phyloP scores from a whole-genome alignment of 495 filamentous ascomycete species.

The Podospora fimiseda region DNA sequence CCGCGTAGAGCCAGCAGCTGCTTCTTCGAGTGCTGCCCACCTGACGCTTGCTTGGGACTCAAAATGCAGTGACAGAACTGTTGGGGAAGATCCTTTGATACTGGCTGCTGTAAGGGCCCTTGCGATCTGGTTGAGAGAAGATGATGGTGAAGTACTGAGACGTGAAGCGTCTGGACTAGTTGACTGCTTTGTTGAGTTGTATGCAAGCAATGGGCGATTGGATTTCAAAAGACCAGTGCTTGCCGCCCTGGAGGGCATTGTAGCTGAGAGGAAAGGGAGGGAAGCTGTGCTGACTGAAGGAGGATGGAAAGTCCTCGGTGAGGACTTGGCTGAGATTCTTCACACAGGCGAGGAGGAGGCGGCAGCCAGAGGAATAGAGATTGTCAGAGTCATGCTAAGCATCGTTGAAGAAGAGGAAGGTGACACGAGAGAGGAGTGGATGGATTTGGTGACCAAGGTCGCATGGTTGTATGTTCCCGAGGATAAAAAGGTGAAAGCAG shows the following conservation, averaged over 20 bases:
- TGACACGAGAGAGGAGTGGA: slow-evolving; percentile 41
- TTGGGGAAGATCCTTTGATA: slow-evolving; percentile 40
- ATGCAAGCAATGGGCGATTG: slow-evolving; percentile 29
- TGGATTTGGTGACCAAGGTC: slow-evolving; percentile 35
- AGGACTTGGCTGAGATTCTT: slow-evolving; percentile 41
- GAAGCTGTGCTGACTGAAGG: slow-evolving; percentile 37
- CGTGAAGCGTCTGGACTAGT: slow-evolving; percentile 48
- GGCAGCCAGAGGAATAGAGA: slow-evolving; percentile 41
- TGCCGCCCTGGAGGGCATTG: slow-evolving; percentile 46
- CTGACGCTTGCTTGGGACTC: slow-evolving; percentile 49
- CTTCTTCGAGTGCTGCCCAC: slow-evolving; percentile 27
- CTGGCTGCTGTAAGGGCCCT: slow-evolving; percentile 47
- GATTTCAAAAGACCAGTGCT: slow-evolving; percentile 49
- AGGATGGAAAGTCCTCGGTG: slow-evolving; percentile 45
- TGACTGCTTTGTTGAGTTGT: slow-evolving; percentile 55
- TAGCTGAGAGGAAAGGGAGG: slow-evolving; percentile 37
- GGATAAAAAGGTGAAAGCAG: slow-evolving; percentile 2
- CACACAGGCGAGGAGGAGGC: no score
- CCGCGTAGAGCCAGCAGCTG: slow-evolving; percentile 21
- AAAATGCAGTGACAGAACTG: slow-evolving; percentile 20
- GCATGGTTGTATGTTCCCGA: slow-evolving; percentile 31
- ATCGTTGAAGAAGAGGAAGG: slow-evolving; percentile 38
- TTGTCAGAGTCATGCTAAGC: slow-evolving; percentile 45
- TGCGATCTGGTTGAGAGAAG: slow-evolving; percentile 56
- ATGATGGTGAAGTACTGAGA: slow-evolving; percentile 51